These are phyloP conservation scores for Tolypocladium ophioglossoides DNA, from an alignment of 2,329 filamentous ascomycete species.

Conservation along the genomic window DNA sequence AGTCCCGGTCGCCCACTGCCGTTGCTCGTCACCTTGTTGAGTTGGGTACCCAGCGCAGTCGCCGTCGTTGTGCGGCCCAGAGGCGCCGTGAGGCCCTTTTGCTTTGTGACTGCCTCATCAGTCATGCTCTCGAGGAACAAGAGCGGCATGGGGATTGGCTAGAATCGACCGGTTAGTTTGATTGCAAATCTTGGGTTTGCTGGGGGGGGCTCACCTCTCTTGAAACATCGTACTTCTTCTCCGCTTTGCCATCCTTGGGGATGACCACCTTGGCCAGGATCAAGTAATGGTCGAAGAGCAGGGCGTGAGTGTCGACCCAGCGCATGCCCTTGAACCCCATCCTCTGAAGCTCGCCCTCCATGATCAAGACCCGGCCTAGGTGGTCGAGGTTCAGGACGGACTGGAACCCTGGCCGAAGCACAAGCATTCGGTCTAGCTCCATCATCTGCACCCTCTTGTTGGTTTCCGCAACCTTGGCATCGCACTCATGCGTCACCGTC, in stretches of 20 bases:
- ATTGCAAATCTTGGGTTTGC: not conserved
- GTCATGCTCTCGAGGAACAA: slow-evolving; percentile 86
- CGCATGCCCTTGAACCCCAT: slow-evolving; percentile 82
- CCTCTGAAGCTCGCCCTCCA: slow-evolving; percentile 79
- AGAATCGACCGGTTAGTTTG: slow-evolving; percentile 13
- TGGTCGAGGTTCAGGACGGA: slow-evolving; percentile 86
- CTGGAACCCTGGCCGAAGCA: slow-evolving; percentile 79
- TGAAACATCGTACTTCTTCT: slow-evolving; percentile 88
- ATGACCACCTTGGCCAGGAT: slow-evolving; percentile 76
- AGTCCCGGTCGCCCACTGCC: slow-evolving; percentile 46
- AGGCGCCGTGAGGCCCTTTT: slow-evolving; percentile 60
- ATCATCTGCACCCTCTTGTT: slow-evolving; percentile 81
- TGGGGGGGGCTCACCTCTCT: slow-evolving; percentile 51
- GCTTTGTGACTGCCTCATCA: slow-evolving; percentile 81
- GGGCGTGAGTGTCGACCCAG: slow-evolving; percentile 87
- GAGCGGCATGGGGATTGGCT: slow-evolving; percentile 93
- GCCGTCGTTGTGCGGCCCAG: slow-evolving; percentile 50
- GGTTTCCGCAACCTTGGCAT: slow-evolving; percentile 86
- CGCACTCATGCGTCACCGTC: slow-evolving; percentile 79
- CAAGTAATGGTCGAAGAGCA: slow-evolving; percentile 94
- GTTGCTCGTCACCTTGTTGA: slow-evolving; percentile 45
- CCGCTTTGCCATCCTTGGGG: slow-evolving; percentile 57
- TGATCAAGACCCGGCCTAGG: slow-evolving; percentile 82
- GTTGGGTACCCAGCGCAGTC: slow-evolving; percentile 45
- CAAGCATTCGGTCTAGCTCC: slow-evolving; percentile 73